Conservation (phyloP, 768 basidiomycete species). For the Leccinum broughii region DNA sequence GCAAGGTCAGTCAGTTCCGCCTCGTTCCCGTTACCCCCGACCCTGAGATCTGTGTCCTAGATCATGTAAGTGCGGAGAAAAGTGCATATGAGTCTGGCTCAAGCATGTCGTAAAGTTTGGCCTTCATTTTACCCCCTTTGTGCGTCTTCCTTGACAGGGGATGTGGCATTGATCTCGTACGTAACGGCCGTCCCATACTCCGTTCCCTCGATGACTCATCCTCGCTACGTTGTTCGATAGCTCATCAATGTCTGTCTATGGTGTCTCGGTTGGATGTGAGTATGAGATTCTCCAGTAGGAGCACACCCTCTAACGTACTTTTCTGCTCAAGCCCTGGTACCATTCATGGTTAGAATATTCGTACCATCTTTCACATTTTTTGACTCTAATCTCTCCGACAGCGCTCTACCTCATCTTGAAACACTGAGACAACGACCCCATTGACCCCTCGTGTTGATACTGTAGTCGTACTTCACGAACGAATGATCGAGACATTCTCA, state of each 20-base stretch:
- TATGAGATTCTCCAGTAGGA: slow-evolving; percentile 7
- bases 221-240: slow-evolving; percentile 21
- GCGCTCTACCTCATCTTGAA: slow-evolving; percentile 84
- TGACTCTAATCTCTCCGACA: slow-evolving; percentile 31
- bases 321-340: slow-evolving; percentile 61
- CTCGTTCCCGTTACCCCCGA: not conserved
- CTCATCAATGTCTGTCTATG: slow-evolving; percentile 79
- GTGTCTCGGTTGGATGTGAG: slow-evolving; percentile 78
- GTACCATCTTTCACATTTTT: not conserved
- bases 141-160: slow-evolving; percentile 90
- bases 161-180: slow-evolving; percentile 71
- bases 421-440: slow-evolving; percentile 40
- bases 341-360: slow-evolving; percentile 53
- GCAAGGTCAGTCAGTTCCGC: slow-evolving; percentile 57
- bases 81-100: slow-evolving; percentile 1
- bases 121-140: slow-evolving; percentile 77
- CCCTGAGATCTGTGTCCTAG: slow-evolving; percentile 28
- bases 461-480: not conserved
- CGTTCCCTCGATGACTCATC: not conserved
- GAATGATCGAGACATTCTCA: not conserved
- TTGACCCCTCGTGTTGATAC: not conserved
- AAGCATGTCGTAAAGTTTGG: slow-evolving; percentile 43
- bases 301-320: slow-evolving; percentile 12
- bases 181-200: slow-evolving; percentile 28
- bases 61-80: slow-evolving; percentile 40